Conservation (phyloP, 768 basidiomycete genomes). For the Butyriboletus loyo region DNA sequence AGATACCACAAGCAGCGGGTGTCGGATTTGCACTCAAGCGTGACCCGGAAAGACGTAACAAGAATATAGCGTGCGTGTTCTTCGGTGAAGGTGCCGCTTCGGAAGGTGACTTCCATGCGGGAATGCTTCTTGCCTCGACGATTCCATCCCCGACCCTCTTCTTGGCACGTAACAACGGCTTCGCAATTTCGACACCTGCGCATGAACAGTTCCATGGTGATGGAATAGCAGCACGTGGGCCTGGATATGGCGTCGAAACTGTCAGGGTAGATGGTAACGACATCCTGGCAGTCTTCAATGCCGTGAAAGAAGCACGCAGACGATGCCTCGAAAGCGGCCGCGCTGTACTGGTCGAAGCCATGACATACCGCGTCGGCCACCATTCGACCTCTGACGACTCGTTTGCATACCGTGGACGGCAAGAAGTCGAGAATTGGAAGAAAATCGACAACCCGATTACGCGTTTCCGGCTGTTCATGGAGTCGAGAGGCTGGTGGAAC, state of each 20-base stretch:
- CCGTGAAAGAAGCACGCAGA: slow-evolving; percentile 66
- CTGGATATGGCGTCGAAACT: slow-evolving; percentile 88
- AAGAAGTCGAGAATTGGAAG: slow-evolving; percentile 91
- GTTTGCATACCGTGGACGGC: slow-evolving; percentile 84
- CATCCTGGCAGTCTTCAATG: slow-evolving; percentile 75
- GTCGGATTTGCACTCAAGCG: slow-evolving; percentile 88
- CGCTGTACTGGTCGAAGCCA: slow-evolving; percentile 83
- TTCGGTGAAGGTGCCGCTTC: slow-evolving; percentile 95
- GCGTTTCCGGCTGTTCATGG: slow-evolving; percentile 83
- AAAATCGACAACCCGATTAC: slow-evolving; percentile 86
- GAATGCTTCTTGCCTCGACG: slow-evolving; percentile 75
- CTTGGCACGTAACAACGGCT: slow-evolving; percentile 82
- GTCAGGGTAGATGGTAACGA: slow-evolving; percentile 95
- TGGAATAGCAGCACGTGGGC: slow-evolving; percentile 88
- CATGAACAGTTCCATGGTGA: slow-evolving; percentile 90
- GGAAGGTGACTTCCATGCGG: slow-evolving; percentile 95
- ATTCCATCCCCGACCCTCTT: slow-evolving; percentile 72
- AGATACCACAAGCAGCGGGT: slow-evolving; percentile 93
- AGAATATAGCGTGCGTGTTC: slow-evolving; percentile 81
- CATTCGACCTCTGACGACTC: slow-evolving; percentile 96
- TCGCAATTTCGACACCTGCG: slow-evolving; percentile 91
- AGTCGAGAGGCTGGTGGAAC: slow-evolving; percentile 83
- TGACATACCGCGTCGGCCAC: slow-evolving; percentile 94
- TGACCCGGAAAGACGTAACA: slow-evolving; percentile 61
- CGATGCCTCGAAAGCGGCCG: slow-evolving; percentile 75